These are phyloP conservation scores for Penicillium lagena DNA, from an alignment of 495 filamentous ascomycete genomes.

Conservation along the genomic window DNA sequence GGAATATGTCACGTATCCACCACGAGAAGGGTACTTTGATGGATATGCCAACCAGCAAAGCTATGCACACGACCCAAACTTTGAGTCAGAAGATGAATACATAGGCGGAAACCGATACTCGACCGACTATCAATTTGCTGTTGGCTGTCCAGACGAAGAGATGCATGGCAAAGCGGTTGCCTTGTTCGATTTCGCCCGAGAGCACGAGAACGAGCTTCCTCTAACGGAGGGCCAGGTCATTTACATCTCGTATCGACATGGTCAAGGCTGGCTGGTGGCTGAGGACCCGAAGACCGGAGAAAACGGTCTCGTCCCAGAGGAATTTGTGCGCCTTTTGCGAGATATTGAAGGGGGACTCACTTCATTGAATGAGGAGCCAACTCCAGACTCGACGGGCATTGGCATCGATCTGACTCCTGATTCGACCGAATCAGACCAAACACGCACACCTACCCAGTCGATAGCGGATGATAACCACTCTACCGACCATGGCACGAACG, in stretches of 20 bases:
- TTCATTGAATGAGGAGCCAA: constrained; percentile 38
- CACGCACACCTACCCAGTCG: constrained; percentile 22
- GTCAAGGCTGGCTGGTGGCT: constrained; percentile 94
- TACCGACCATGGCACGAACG: constrained; percentile 4
- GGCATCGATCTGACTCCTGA: constrained; percentile 22
- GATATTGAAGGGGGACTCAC: constrained; percentile 73
- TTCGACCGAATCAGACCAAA: constrained; percentile 26
- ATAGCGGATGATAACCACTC: constrained; percentile 5
- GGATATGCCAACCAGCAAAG: constrained; percentile 49
- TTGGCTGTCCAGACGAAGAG: constrained; percentile 91
- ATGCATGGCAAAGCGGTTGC: constrained; percentile 97
- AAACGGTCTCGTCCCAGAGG: constrained; percentile 88
- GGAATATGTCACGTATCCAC: constrained; percentile 74
- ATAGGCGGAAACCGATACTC: constrained; percentile 64
- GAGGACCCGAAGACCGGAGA: constrained; percentile 90
- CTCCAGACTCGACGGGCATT: constrained; percentile 15
- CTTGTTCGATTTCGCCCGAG: constrained; percentile 86
- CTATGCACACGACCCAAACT: constrained; percentile 42
- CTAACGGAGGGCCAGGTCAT: constrained; percentile 93
- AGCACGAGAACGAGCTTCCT: constrained; percentile 94
- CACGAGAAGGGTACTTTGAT: constrained; percentile 52
- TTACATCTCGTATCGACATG: constrained; percentile 91
- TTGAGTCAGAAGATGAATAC: constrained; percentile 56
- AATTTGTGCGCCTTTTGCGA: constrained; percentile 87
- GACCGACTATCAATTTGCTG: constrained; percentile 88